Evolutionary conservation across 805 yeast species (phyloP).

Genomic region (Saccharomyces jurei): DNA sequence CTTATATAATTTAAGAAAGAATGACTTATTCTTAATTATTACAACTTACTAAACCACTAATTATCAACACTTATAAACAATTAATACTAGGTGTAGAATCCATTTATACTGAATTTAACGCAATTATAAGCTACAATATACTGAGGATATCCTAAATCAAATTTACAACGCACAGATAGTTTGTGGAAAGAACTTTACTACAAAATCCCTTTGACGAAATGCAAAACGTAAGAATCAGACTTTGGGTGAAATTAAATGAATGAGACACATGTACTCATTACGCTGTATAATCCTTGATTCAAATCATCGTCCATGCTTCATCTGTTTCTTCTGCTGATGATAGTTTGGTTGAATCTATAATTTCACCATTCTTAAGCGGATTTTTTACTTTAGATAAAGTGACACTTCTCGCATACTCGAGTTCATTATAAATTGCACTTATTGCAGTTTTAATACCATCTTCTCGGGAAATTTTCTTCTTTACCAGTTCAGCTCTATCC

Average conservation of each 20-base stretch:
- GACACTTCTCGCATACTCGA: slow-evolving; percentile 65
- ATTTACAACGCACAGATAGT: neutral
- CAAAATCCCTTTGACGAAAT: neutral
- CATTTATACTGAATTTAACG: neutral
- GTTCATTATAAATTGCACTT: slow-evolving; percentile 64
- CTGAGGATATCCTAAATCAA: neutral
- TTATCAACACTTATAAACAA: no score
- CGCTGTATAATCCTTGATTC: neutral
- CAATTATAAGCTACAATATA: no score
- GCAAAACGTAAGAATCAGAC: no score
- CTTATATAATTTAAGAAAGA: no score
- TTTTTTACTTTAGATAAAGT: slow-evolving; percentile 38
- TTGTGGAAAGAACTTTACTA: neutral
- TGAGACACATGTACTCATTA: neutral
- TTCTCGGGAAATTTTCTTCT: slow-evolving; percentile 59
- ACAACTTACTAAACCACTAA: no score
- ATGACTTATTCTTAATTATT: no score
- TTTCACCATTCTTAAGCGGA: slow-evolving; percentile 1
- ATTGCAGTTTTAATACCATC: slow-evolving; percentile 76
- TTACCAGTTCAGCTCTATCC: slow-evolving; percentile 57
- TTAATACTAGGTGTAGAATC: neutral
- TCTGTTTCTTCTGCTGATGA: neutral
- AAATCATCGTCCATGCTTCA: slow-evolving; percentile 2
- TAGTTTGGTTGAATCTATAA: neutral
- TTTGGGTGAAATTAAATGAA: no score